phyloP scores from a whole-genome alignment of 306 rosid species.

The Quercus cerris region DNA sequence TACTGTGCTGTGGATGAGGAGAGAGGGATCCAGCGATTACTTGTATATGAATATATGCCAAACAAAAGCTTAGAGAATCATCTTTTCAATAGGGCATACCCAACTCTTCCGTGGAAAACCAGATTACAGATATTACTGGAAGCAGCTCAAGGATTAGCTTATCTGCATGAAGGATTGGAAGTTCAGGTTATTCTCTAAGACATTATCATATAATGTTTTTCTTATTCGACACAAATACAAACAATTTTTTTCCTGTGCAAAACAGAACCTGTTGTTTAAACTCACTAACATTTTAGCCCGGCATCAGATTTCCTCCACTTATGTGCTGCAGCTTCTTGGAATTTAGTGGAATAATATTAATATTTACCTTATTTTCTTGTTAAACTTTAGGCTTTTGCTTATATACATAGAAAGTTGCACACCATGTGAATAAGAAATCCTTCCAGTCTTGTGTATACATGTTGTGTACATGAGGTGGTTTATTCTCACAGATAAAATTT shows the following conservation, averaged over 20 bases:
- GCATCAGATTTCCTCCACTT: not conserved
- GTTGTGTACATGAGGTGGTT: no score
- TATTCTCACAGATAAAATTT: no score
- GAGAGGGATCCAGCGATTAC: constrained; percentile 84
- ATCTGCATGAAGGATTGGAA: constrained; percentile 79
- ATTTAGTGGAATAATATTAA: not conserved
- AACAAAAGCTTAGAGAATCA: constrained; percentile 74
- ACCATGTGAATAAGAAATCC: constrained; percentile 6
- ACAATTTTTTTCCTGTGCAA: not conserved
- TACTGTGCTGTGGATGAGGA: constrained; percentile 75
- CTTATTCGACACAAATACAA: not conserved
- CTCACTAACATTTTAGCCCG: not conserved
- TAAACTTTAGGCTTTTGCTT: not conserved
- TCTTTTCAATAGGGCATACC: constrained; percentile 55
- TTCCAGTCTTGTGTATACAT: no score
- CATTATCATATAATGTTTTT: not conserved
- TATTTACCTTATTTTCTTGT: not conserved
- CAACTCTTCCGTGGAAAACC: constrained; percentile 58
- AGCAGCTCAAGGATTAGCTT: constrained; percentile 74
- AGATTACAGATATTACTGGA: constrained; percentile 66
- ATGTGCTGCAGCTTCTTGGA: not conserved
- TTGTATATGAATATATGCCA: constrained; percentile 72
- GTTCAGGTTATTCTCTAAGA: constrained; percentile 54
- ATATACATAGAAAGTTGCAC: no score
- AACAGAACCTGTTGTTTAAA: not conserved